A percentile compares a stretch with the other conserved stretches of the same genome.
Evolutionary conservation across 805 yeast genomes (phyloP).

Genomic region (Metschnikowia vanudenii): DNA sequence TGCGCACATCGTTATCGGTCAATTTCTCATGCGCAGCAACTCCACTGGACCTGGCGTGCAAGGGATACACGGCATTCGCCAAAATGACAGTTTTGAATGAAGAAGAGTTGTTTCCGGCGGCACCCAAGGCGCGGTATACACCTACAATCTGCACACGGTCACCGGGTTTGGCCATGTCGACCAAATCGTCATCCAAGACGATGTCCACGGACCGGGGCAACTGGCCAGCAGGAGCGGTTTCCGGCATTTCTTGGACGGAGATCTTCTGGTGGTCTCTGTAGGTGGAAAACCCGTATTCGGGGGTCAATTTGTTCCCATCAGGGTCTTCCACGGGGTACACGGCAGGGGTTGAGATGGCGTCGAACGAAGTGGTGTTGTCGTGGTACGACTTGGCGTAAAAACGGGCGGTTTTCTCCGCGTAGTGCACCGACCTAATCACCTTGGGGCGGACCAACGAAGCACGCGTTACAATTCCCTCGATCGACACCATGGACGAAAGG

Average conservation of each 20-base stretch:
- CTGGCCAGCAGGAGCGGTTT: constrained; percentile 96
- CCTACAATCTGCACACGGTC: constrained; percentile 94
- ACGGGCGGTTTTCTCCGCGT: constrained; percentile 77
- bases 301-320: constrained; percentile 81
- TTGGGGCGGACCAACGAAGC: constrained; percentile 94
- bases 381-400: constrained; percentile 90
- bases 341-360: constrained; percentile 78
- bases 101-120: constrained; percentile 55
- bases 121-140: constrained; percentile 88
- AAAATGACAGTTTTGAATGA: constrained; percentile 80
- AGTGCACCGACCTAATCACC: constrained; percentile 86
- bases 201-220: constrained; percentile 91
- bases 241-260: constrained; percentile 96
- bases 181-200: constrained; percentile 91
- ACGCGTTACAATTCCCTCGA: constrained; percentile 94
- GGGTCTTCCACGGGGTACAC: constrained; percentile 91
- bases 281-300: constrained; percentile 91
- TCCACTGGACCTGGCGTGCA: constrained; percentile 85
- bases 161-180: constrained; percentile 91
- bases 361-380: constrained; percentile 89
- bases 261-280: constrained; percentile 93
- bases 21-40: constrained; percentile 68
- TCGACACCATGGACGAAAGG: constrained; percentile 76
- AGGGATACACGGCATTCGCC: constrained; percentile 85
- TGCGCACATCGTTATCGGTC: constrained; percentile 80